Percentiles rank a stretch among this genome's conserved stretches.
These are phyloP conservation scores for Debaryomyces robertsiae DNA, from an alignment of 1,139 yeast genomes.

Conservation along the genomic window DNA sequence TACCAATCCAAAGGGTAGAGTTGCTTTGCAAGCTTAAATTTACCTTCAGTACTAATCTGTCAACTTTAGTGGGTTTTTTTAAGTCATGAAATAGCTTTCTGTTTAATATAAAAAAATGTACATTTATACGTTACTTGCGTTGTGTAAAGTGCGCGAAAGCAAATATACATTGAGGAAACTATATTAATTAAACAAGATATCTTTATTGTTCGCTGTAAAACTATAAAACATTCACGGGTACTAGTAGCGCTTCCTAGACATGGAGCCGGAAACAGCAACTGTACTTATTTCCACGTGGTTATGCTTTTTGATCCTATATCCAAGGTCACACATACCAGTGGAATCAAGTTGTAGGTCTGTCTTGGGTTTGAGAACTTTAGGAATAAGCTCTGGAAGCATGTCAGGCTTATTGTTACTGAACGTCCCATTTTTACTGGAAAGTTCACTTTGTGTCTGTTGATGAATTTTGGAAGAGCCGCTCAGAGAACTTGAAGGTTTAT, in stretches of 20 bases:
- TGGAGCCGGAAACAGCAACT: conserved; percentile 32
- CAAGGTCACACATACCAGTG: conserved; percentile 45
- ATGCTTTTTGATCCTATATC: conserved; percentile 47
- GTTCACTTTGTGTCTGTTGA: not conserved
- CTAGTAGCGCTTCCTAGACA: conserved; percentile 20
- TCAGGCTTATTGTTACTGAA: not conserved
- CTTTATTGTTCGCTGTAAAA: not conserved
- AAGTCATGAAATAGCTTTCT: conserved; percentile 10
- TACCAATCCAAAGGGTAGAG: conserved; percentile 99
- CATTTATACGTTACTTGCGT: conserved; percentile 8
- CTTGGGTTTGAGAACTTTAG: conserved; percentile 11
- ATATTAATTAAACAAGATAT: not conserved
- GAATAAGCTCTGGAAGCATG: conserved; percentile 3
- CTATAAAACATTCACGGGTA: not conserved
- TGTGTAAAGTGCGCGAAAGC: no score
- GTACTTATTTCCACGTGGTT: conserved; percentile 47
- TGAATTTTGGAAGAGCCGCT: not conserved
- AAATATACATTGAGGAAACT: no score
- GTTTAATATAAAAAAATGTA: conserved; percentile 11
- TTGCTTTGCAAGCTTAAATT: conserved; percentile 91
- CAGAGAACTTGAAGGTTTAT: conserved; percentile 1
- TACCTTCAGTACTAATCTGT: conserved; percentile 9
- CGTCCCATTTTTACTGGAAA: not conserved
- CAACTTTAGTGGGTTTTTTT: conserved; percentile 8
- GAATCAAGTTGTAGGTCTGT: conserved; percentile 29